Evolutionary conservation across 805 yeast genomes (phyloP).

Genomic region (Starmerella potacharoeniae): DNA sequence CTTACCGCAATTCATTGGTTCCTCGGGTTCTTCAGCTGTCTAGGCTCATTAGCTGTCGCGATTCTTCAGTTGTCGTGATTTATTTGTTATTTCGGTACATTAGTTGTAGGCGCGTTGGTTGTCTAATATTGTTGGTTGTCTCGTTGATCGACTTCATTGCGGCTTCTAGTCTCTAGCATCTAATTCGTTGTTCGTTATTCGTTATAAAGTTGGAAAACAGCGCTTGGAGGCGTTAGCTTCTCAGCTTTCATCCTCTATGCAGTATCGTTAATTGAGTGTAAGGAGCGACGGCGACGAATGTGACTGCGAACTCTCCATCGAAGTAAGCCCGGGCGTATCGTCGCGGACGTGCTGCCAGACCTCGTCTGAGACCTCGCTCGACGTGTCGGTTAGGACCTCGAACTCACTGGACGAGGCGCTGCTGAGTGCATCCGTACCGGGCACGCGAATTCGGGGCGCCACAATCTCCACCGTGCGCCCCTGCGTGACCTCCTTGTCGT

Average conservation of each 20-base stretch:
- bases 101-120: too few relatives aligned
- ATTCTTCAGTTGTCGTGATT: too few relatives aligned
- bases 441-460: not conserved
- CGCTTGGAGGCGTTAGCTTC: not conserved
- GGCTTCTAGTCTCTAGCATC: too few relatives aligned
- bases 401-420: not conserved
- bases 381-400: not conserved
- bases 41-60: too few relatives aligned
- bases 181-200: not conserved
- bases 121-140: too few relatives aligned
- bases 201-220: not conserved
- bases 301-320: not conserved
- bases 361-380: not conserved
- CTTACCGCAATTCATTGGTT: too few relatives aligned
- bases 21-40: too few relatives aligned
- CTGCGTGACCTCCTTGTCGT: constrained; percentile 47
- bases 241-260: not conserved
- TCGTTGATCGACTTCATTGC: too few relatives aligned
- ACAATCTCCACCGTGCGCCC: constrained; percentile 38
- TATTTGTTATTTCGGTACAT: too few relatives aligned
- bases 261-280: not conserved
- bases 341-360: not conserved
- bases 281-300: constrained; percentile 1
- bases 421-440: not conserved
- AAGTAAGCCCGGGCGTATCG: not conserved